A percentile compares a stretch with the other conserved stretches of the same genome.
These are phyloP conservation scores for Paraglomus brasilianum DNA, from an alignment of 192 early-diverging fungal genomes.

Conservation along the genomic window DNA sequence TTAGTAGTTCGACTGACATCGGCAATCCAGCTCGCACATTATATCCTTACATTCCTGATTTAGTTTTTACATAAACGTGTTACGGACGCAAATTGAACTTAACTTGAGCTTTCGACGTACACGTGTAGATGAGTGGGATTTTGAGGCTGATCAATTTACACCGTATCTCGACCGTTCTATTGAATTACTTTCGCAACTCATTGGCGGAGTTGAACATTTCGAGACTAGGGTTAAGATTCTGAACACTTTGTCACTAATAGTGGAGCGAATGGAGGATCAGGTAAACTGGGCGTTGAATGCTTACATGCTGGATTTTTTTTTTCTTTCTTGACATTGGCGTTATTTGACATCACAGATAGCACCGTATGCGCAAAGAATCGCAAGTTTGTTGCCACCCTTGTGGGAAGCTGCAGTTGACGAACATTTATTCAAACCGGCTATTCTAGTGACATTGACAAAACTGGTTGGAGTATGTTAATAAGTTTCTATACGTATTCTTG, in stretches of 20 bases:
- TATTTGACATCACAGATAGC: slow-evolving; percentile 50
- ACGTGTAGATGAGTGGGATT: slow-evolving; percentile 80
- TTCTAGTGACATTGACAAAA: slow-evolving; percentile 75
- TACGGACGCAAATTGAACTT: neutral
- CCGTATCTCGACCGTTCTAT: slow-evolving; percentile 67
- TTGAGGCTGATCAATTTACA: slow-evolving; percentile 65
- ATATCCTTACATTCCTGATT: slow-evolving; percentile 42
- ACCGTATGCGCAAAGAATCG: slow-evolving; percentile 69
- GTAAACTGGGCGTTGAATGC: slow-evolving; percentile 28
- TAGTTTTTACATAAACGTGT: neutral
- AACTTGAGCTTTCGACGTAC: neutral
- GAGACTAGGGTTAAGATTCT: slow-evolving; percentile 77
- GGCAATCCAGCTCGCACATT: slow-evolving; percentile 57
- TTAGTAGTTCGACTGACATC: slow-evolving; percentile 81
- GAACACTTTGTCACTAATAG: slow-evolving; percentile 68
- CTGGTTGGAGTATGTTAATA: slow-evolving; percentile 57
- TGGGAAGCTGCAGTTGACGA: slow-evolving; percentile 78
- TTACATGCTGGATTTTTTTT: neutral
- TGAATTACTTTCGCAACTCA: slow-evolving; percentile 52
- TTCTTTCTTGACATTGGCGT: neutral
- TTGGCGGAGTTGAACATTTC: slow-evolving; percentile 68
- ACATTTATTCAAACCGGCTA: slow-evolving; percentile 77
- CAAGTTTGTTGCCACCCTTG: slow-evolving; percentile 72
- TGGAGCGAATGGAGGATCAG: slow-evolving; percentile 72
- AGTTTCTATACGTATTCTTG: neutral